Conservation (phyloP, 371 early-diverging fungal genomes). For the Blakeslea trispora region DNA sequence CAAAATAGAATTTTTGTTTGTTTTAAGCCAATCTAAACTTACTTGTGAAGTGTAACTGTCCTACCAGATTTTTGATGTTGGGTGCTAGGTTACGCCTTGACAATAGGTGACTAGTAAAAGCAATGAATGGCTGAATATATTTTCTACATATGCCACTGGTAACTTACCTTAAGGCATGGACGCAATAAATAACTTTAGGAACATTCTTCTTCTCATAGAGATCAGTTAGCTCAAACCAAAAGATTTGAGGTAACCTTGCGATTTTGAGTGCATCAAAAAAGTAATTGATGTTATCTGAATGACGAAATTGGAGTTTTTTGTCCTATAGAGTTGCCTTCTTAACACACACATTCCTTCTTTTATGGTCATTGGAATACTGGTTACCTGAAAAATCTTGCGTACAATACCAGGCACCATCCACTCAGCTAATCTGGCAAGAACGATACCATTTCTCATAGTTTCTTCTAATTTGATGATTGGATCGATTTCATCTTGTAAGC, state of each 20-base stretch:
- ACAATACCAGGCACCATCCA: conserved; percentile 87
- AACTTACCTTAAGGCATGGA: conserved; percentile 95
- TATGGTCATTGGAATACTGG: background rate
- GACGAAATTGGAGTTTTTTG: conserved; percentile 88
- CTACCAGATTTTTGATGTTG: conserved; percentile 89
- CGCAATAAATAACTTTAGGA: conserved; percentile 99
- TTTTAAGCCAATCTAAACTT: conserved; percentile 22
- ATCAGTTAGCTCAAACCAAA: conserved; percentile 98
- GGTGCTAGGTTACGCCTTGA: conserved; percentile 85
- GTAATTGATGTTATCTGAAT: conserved; percentile 99
- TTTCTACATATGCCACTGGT: background rate
- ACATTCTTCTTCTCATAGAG: conserved; percentile 99
- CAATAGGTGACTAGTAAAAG: conserved; percentile 77
- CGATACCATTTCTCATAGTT: conserved; percentile 92
- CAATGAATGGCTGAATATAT: background rate
- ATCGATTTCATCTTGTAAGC: conserved; percentile 81
- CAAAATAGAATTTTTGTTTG: too few species aligned
- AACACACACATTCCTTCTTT: background rate
- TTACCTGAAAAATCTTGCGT: conserved; percentile 85
- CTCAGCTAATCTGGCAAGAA: conserved; percentile 90
- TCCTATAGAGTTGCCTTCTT: conserved; percentile 46
- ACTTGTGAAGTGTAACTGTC: conserved; percentile 90
- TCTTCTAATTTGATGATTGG: conserved; percentile 84
- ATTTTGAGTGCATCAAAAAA: conserved; percentile 84
- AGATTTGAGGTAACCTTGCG: conserved; percentile 88